These are phyloP conservation scores for Boletus putidus DNA, from an alignment of 1,284 basidiomycete species.

Conservation along the genomic window DNA sequence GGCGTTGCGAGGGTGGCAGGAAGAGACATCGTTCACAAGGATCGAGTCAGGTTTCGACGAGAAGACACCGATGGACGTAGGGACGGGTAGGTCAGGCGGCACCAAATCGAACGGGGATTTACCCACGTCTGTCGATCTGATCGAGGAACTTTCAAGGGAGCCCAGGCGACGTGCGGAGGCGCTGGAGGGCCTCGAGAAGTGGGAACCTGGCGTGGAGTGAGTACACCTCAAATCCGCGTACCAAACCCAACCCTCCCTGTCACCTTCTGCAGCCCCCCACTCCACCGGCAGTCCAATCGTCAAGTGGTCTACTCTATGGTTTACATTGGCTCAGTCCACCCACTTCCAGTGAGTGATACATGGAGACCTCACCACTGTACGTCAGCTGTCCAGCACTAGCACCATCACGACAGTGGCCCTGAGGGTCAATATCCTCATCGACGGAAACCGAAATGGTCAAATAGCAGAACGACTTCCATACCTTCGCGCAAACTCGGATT, in stretches of 20 bases:
- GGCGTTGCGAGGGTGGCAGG: slow-evolving; percentile 9
- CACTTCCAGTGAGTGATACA: slow-evolving; percentile 20
- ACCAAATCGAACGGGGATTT: slow-evolving; percentile 7
- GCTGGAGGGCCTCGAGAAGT: slow-evolving; percentile 84
- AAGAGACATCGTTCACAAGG: background rate
- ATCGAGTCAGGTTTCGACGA: slow-evolving; percentile 1
- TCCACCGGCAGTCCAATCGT: too few species aligned
- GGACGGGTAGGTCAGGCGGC: slow-evolving; percentile 46
- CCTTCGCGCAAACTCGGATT: slow-evolving; percentile 14
- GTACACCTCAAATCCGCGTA: slow-evolving; percentile 37
- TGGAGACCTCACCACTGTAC: slow-evolving; percentile 19
- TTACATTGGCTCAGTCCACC: slow-evolving; percentile 13
- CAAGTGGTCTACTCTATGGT: background rate
- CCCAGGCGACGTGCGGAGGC: slow-evolving; percentile 83
- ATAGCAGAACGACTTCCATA: slow-evolving; percentile 12
- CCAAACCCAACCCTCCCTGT: slow-evolving; percentile 23
- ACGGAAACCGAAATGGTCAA: slow-evolving; percentile 8
- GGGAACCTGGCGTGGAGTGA: slow-evolving; percentile 74
- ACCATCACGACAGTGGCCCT: background rate
- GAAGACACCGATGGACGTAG: slow-evolving; percentile 44
- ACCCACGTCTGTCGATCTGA: slow-evolving; percentile 58
- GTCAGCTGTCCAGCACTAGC: background rate
- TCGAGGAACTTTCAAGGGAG: slow-evolving; percentile 81
- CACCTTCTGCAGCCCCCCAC: slow-evolving; percentile 59
- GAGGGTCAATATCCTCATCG: slow-evolving; percentile 24